Evolutionary conservation across 352 stramenopile species (phyloP).

Genomic region (Phytophthora pinifolia): DNA sequence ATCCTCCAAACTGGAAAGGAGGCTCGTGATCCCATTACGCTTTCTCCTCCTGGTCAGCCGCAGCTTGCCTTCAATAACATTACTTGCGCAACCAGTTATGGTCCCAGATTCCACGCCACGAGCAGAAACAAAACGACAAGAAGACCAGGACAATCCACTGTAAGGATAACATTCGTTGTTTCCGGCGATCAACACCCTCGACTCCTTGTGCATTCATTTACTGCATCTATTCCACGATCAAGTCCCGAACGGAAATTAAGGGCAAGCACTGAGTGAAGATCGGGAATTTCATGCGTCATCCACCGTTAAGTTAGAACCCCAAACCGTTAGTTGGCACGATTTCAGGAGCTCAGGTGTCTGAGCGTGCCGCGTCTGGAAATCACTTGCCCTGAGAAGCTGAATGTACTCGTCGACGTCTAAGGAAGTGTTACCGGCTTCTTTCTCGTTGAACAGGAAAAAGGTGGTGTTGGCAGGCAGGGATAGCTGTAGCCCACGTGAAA

Average conservation of each 20-base stretch:
- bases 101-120: neutral
- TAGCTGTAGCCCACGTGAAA: slow-evolving; percentile 34
- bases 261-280: slow-evolving; percentile 11
- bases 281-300: neutral
- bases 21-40: slow-evolving; percentile 21
- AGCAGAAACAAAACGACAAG: slow-evolving; percentile 3
- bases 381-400: slow-evolving; percentile 12
- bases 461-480: slow-evolving; percentile 38
- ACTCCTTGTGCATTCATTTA: slow-evolving; percentile 29
- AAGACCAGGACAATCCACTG: neutral
- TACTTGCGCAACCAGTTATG: slow-evolving; percentile 12
- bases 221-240: slow-evolving; percentile 1
- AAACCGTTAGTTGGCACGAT: slow-evolving; percentile 15
- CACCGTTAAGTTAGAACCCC: slow-evolving; percentile 4
- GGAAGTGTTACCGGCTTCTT: slow-evolving; percentile 1
- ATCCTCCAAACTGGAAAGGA: slow-evolving; percentile 27
- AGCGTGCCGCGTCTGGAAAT: slow-evolving; percentile 29
- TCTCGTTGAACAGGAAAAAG: slow-evolving; percentile 43
- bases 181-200: slow-evolving; percentile 25
- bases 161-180: slow-evolving; percentile 24
- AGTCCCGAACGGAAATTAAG: slow-evolving; percentile 6
- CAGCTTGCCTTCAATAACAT: slow-evolving; percentile 31
- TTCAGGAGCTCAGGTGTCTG: slow-evolving; percentile 29
- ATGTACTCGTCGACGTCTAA: slow-evolving; percentile 10
- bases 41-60: slow-evolving; percentile 13